A percentile compares a stretch with the other conserved stretches of the same genome.
phyloP scores from a whole-genome alignment of 257 asterid species.

The Lavandula angustifolia region DNA sequence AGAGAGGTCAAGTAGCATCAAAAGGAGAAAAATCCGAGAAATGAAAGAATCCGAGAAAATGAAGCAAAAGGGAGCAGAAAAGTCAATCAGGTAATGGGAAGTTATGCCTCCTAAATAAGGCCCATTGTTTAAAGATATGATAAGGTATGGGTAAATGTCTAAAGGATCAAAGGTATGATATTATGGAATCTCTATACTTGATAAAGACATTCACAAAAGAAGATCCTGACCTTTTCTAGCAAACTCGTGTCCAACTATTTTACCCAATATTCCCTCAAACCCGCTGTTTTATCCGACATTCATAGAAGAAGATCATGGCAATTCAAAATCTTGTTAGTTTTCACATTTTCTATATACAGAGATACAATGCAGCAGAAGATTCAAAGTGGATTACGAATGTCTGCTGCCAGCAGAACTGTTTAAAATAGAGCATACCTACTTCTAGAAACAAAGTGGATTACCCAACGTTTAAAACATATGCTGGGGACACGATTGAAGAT shows the following conservation, averaged over 20 bases:
- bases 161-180: slow-evolving; percentile 25
- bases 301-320: background rate
- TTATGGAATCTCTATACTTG: background rate
- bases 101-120: slow-evolving; percentile 17
- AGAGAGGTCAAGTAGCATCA: slow-evolving; percentile 1
- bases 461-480: background rate
- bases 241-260: background rate
- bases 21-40: too few relatives aligned
- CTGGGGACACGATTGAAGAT: too few relatives aligned
- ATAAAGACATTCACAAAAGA: background rate
- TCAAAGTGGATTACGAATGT: background rate
- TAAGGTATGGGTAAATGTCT: background rate
- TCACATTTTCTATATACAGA: background rate
- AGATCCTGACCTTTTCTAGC: background rate
- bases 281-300: too few relatives aligned
- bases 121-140: slow-evolving; percentile 18
- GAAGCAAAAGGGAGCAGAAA: slow-evolving; percentile 3
- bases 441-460: too few relatives aligned
- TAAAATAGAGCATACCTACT: too few relatives aligned
- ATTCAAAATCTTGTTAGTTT: background rate
- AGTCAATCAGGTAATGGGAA: slow-evolving; percentile 8
- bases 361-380: background rate
- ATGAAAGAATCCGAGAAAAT: slow-evolving; percentile 20
- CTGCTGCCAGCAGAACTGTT: background rate
- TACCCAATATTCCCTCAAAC: background rate